These are phyloP conservation scores for Coniochaeta hoffmannii DNA, from an alignment of 2,329 filamentous ascomycete genomes.

Conservation along the genomic window DNA sequence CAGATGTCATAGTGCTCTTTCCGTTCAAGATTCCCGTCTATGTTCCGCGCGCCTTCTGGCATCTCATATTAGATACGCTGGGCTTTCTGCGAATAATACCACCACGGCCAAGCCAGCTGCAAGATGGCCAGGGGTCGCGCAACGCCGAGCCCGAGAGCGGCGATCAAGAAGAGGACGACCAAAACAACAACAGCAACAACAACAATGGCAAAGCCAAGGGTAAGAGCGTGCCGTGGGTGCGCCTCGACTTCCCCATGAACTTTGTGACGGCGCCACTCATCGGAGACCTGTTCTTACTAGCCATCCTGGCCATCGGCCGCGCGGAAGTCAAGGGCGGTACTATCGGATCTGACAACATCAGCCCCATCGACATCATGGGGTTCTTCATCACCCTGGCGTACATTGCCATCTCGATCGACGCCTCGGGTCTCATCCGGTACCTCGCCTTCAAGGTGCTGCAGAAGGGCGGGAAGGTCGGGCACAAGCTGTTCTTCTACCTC, in stretches of 20 bases:
- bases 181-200: constrained; percentile 7
- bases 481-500: constrained; percentile 63
- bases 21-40: constrained; percentile 59
- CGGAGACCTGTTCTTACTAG: constrained; percentile 63
- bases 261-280: constrained; percentile 65
- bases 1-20: constrained; percentile 63
- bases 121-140: background rate
- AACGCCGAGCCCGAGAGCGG: too few species aligned
- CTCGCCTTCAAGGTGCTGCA: constrained; percentile 64
- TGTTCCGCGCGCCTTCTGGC: constrained; percentile 43
- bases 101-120: constrained; percentile 20
- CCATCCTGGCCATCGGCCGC: constrained; percentile 59
- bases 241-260: constrained; percentile 56
- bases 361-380: constrained; percentile 64
- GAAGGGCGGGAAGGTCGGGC: constrained; percentile 59
- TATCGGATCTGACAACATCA: constrained; percentile 57
- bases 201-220: constrained; percentile 19
- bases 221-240: constrained; percentile 41
- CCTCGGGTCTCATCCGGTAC: constrained; percentile 64
- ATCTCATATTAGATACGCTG: constrained; percentile 35
- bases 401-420: constrained; percentile 71
- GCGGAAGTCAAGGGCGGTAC: constrained; percentile 63
- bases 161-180: too few species aligned
- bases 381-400: constrained; percentile 71
- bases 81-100: constrained; percentile 43